phyloP scores from a whole-genome alignment of 1,139 yeast genomes.

The Protomyces pachydermus region DNA sequence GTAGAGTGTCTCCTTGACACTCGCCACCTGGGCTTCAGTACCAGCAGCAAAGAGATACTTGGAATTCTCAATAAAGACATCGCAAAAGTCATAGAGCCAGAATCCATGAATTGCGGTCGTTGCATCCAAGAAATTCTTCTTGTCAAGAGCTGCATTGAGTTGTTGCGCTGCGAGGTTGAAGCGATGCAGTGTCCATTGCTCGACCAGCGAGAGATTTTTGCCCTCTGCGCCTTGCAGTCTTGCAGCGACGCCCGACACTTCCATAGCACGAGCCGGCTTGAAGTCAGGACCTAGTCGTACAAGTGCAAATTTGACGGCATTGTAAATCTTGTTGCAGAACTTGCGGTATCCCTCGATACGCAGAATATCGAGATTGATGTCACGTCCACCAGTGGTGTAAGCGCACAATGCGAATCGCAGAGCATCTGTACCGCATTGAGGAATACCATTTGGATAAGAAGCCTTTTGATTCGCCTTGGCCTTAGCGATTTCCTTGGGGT shows the following conservation, averaged over 20 bases:
- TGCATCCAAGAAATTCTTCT: conserved; percentile 82
- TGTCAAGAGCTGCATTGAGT: conserved; percentile 64
- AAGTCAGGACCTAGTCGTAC: conserved; percentile 89
- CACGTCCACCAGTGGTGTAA: conserved; percentile 97
- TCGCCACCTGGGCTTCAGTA: conserved; percentile 65
- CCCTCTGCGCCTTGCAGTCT: not conserved
- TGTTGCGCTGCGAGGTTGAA: conserved; percentile 64
- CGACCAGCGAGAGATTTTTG: conserved; percentile 59
- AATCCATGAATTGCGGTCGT: conserved; percentile 83
- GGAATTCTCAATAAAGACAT: conserved; percentile 95
- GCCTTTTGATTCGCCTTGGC: conserved; percentile 84
- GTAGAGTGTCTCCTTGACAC: conserved; percentile 91
- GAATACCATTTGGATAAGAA: conserved; percentile 94
- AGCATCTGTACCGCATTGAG: conserved; percentile 99
- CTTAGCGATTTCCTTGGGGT: conserved; percentile 77
- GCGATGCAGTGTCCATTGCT: conserved; percentile 92
- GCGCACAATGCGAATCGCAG: conserved; percentile 97
- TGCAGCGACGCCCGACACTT: conserved; percentile 63
- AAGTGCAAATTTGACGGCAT: conserved; percentile 94
- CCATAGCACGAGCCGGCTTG: conserved; percentile 62
- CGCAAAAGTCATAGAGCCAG: conserved; percentile 94
- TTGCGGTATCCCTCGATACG: conserved; percentile 99
- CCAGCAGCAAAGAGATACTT: conserved; percentile 90
- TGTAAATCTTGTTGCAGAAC: conserved; percentile 98
- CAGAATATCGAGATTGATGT: conserved; percentile 88